Evolutionary conservation across 1,139 yeast species (phyloP).

Genomic region (Suhomyces guaymorum): DNA sequence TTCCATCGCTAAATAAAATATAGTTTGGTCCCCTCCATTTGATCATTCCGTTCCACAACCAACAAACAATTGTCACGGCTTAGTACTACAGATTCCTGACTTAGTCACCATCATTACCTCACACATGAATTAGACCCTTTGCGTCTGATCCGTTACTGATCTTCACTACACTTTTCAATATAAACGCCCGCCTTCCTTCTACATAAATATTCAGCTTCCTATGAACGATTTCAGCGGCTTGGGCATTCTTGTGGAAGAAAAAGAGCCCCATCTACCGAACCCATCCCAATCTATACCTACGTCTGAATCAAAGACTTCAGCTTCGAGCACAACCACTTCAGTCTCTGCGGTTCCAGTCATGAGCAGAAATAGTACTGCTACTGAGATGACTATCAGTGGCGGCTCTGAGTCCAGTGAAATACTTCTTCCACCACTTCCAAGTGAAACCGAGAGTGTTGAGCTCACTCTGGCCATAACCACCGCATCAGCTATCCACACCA

Average conservation of each 20-base stretch:
- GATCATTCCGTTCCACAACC: not conserved
- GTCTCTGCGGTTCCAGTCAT: not conserved
- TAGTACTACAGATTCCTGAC: too few species aligned
- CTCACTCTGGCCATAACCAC: conserved; percentile 6
- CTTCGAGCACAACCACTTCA: too few species aligned
- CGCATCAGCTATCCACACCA: not conserved
- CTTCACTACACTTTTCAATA: not conserved
- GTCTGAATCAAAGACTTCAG: too few species aligned
- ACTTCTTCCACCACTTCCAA: conserved; percentile 42
- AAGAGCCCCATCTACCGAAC: conserved; percentile 11
- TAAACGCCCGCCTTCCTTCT: not conserved
- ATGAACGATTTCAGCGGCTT: conserved; percentile 20
- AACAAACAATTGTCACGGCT: too few species aligned
- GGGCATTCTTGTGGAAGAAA: conserved; percentile 19
- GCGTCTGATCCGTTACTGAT: not conserved
- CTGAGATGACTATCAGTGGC: conserved; percentile 2
- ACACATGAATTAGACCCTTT: not conserved
- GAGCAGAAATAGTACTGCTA: conserved; percentile 1
- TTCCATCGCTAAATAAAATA: not conserved
- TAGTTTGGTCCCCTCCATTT: not conserved
- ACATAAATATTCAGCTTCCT: not conserved
- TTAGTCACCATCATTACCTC: too few species aligned
- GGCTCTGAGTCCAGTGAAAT: conserved; percentile 2
- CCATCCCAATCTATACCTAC: not conserved
- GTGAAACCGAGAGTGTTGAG: conserved; percentile 18